These are phyloP conservation scores for Brassica balearica DNA, from an alignment of 441 rosid genomes.

Conservation along the genomic window DNA sequence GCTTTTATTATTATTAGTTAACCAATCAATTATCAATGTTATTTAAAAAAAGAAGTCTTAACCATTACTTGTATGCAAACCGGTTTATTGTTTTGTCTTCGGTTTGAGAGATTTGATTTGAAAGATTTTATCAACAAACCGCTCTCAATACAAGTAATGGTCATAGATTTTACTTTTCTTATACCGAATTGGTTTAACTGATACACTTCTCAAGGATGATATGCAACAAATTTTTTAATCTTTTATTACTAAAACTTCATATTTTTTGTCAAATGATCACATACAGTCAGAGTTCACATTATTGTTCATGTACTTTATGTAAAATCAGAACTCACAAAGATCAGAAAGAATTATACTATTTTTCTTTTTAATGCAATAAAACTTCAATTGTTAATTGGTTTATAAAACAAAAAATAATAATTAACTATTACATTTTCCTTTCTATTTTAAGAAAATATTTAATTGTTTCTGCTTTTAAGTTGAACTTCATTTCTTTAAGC, in stretches of 20 bases:
- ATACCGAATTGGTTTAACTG: background rate
- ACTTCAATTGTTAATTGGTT: background rate
- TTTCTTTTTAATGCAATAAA: background rate
- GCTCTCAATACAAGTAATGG: background rate
- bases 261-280: background rate
- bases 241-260: background rate
- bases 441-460: background rate
- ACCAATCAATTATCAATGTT: background rate
- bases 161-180: background rate
- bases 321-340: background rate
- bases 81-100: background rate
- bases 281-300: background rate
- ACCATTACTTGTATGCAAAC: background rate
- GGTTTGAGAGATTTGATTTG: conserved; percentile 4
- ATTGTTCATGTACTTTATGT: background rate
- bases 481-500: background rate
- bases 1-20: background rate
- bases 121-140: background rate
- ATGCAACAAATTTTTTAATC: background rate
- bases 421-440: background rate
- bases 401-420: background rate
- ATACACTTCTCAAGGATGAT: background rate
- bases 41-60: background rate
- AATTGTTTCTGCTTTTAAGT: background rate
- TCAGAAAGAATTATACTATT: background rate